phyloP scores from a whole-genome alignment of 441 rosid species.

The Kokia cookei region DNA sequence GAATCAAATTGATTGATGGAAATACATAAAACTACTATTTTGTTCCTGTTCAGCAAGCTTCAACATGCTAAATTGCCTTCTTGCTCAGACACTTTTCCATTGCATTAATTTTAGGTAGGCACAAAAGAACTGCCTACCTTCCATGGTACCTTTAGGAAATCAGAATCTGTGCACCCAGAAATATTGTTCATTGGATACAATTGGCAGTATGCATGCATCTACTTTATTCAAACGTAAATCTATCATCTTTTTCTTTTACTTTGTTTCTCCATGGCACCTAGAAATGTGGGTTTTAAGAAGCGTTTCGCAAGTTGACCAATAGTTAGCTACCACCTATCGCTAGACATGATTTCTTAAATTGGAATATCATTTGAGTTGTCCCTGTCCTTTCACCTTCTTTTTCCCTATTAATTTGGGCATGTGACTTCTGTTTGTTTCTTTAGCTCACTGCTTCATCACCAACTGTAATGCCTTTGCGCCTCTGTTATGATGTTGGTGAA shows the following conservation, averaged over 20 bases:
- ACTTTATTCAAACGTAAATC: neutral
- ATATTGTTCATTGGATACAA: neutral
- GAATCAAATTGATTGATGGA: neutral
- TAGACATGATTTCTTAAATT: neutral
- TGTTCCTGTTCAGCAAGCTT: neutral
- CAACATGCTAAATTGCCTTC: neutral
- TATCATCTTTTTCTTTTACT: neutral
- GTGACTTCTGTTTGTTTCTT: conserved; percentile 24
- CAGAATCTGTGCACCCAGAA: neutral
- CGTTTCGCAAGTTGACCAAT: neutral
- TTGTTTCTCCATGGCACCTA: neutral
- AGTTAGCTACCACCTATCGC: neutral
- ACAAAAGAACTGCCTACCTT: neutral
- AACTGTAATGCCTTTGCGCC: conserved; percentile 49
- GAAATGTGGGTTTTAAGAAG: neutral
- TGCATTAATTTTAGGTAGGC: neutral
- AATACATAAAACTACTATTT: neutral
- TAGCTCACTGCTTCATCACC: conserved; percentile 82
- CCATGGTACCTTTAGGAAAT: neutral
- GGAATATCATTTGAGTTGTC: neutral
- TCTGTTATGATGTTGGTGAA: conserved; percentile 47
- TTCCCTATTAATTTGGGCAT: neutral
- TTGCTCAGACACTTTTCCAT: neutral
- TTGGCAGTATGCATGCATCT: neutral
- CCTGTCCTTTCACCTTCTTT: neutral